These are phyloP conservation scores for Malus orientalis DNA, from an alignment of 306 rosid species.

Conservation along the genomic window DNA sequence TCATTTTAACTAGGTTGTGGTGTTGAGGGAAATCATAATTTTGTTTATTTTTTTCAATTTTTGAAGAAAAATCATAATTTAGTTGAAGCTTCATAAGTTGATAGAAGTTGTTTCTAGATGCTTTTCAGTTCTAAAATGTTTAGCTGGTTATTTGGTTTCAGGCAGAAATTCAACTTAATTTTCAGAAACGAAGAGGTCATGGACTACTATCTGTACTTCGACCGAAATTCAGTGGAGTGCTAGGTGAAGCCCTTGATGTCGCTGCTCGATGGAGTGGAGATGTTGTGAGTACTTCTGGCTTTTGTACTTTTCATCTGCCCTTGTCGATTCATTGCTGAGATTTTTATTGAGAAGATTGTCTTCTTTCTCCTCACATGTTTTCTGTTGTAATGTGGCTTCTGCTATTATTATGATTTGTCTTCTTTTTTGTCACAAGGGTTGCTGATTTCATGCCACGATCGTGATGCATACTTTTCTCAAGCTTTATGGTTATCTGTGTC, in stretches of 20 bases:
- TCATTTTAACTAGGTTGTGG: background rate
- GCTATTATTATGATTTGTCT: background rate
- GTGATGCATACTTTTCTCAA: background rate
- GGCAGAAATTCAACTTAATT: conserved; percentile 90
- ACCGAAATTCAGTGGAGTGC: conserved; percentile 87
- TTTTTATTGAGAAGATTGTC: background rate
- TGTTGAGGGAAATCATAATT: background rate
- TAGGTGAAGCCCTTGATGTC: conserved; percentile 90
- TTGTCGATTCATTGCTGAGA: conserved; percentile 3
- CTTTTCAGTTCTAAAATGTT: background rate
- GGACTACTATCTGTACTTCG: conserved; percentile 72
- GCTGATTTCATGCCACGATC: background rate
- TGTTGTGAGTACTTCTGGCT: conserved; percentile 62
- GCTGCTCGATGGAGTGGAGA: conserved; percentile 99
- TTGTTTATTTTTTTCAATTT: background rate
- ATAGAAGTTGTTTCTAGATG: conserved; percentile 3
- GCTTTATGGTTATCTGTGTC: background rate
- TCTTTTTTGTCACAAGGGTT: background rate
- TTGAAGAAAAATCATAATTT: background rate
- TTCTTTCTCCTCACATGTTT: background rate
- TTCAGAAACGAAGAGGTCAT: conserved; percentile 90
- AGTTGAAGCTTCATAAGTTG: background rate
- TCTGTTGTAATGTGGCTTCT: background rate
- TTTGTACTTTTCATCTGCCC: conserved; percentile 3
- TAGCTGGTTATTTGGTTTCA: conserved; percentile 33